phyloP scores from a whole-genome alignment of 768 basidiomycete species.

The Boletus reticuloceps region DNA sequence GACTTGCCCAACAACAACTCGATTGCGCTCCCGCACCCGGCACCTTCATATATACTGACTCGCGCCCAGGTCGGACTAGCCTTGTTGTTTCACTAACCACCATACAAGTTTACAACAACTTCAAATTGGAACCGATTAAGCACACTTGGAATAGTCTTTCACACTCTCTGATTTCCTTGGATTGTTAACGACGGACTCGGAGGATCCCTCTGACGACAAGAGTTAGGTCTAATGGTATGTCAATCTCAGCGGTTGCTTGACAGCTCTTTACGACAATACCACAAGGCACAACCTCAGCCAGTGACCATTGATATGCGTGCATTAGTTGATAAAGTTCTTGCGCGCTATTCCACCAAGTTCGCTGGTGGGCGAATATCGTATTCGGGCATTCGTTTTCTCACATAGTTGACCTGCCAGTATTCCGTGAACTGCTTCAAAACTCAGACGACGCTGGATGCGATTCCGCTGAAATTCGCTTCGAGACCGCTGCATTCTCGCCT shows the following conservation, averaged over 20 bases:
- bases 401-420: not conserved
- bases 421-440: constrained; percentile 3
- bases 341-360: constrained; percentile 2
- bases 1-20: no score
- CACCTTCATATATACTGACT: no score
- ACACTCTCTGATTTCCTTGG: not conserved
- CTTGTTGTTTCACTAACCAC: no score
- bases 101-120: no score
- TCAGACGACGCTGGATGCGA: not conserved
- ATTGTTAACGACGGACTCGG: not conserved
- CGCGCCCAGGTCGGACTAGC: no score
- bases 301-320: not conserved
- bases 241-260: not conserved
- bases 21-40: no score
- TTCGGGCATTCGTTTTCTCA: not conserved
- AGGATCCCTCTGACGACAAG: not conserved
- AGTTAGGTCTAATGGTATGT: not conserved
- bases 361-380: not conserved
- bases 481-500: not conserved
- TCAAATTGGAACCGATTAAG: no score
- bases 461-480: not conserved
- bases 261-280: not conserved
- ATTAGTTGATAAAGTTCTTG: constrained; percentile 1
- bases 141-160: no score
- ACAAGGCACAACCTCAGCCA: not conserved